Percentiles rank a stretch among this genome's conserved stretches.
Conservation (phyloP, 2,329 filamentous ascomycete genomes). For the Trichoderma oligosporum region DNA sequence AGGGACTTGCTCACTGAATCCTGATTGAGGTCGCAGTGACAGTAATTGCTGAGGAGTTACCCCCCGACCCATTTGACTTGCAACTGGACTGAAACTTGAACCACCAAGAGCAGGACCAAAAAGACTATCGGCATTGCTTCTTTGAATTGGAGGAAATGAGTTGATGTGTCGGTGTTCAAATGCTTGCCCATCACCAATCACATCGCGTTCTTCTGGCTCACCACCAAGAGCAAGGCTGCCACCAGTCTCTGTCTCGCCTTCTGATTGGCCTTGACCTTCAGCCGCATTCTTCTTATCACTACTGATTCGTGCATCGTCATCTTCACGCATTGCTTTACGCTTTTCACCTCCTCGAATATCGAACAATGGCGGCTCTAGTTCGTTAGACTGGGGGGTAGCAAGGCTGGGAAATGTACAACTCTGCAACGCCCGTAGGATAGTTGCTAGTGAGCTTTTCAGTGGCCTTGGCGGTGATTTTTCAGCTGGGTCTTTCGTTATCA, state of each 20-base stretch:
- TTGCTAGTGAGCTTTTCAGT: conserved; percentile 31
- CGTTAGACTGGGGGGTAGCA: conserved; percentile 22
- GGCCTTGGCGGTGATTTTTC: background rate
- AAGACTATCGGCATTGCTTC: conserved; percentile 50
- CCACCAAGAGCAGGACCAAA: conserved; percentile 51
- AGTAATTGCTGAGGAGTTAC: conserved; percentile 75
- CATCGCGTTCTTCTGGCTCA: conserved; percentile 79
- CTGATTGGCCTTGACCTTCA: conserved; percentile 48
- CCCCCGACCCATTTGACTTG: conserved; percentile 59
- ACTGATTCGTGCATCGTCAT: conserved; percentile 54
- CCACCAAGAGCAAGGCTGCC: conserved; percentile 85
- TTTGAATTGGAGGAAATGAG: conserved; percentile 74
- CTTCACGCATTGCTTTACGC: conserved; percentile 71
- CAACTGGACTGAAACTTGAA: conserved; percentile 46
- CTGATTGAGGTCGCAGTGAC: conserved; percentile 60
- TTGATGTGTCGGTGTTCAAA: conserved; percentile 60
- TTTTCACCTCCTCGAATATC: conserved; percentile 79
- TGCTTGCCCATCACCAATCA: conserved; percentile 45
- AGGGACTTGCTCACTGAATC: conserved; percentile 59
- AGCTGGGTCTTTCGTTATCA: background rate
- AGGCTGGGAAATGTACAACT: conserved; percentile 34
- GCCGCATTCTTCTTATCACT: conserved; percentile 47
- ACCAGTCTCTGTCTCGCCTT: conserved; percentile 76
- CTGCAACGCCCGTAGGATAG: conserved; percentile 37
- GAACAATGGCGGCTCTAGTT: conserved; percentile 65